Conservation (phyloP, 2,329 filamentous ascomycete genomes). For the Pseudogymnoascus destructans region DNA sequence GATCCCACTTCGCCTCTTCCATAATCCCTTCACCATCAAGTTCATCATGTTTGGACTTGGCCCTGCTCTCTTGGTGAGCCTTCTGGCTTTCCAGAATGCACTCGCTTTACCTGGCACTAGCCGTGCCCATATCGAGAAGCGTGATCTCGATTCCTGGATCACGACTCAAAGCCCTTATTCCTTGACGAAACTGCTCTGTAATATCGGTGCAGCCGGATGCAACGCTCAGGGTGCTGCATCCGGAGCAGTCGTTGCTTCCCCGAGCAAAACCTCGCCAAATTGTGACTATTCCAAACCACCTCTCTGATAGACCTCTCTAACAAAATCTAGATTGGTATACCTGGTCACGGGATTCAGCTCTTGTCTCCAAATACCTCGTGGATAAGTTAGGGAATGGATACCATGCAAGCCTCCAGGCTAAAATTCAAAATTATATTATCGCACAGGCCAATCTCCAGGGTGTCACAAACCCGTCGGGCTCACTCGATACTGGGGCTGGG, state of each 20-base stretch:
- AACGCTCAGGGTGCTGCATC: constrained; percentile 34
- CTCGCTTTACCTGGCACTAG: constrained; percentile 33
- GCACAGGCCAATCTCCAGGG: constrained; percentile 47
- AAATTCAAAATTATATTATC: constrained; percentile 55
- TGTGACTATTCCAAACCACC: constrained; percentile 32
- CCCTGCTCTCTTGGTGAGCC: constrained; percentile 38
- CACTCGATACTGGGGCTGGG: constrained; percentile 32
- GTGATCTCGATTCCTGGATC: constrained; percentile 41
- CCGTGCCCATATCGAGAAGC: constrained; percentile 30
- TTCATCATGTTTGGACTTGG: constrained; percentile 39
- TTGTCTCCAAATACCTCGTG: constrained; percentile 55
- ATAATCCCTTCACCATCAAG: constrained; percentile 12
- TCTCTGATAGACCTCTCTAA: constrained; percentile 15
- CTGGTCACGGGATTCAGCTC: constrained; percentile 63
- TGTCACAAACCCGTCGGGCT: constrained; percentile 41
- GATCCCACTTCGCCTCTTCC: constrained; percentile 14
- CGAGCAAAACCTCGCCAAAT: constrained; percentile 39
- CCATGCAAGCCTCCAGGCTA: constrained; percentile 31
- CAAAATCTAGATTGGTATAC: constrained; percentile 55
- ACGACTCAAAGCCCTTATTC: constrained; percentile 39
- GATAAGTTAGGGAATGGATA: constrained; percentile 50
- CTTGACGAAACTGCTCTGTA: constrained; percentile 40
- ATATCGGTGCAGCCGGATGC: constrained; percentile 44
- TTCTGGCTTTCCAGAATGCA: constrained; percentile 37
- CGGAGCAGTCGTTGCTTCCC: constrained; percentile 45